Conservation (phyloP, 2,329 filamentous ascomycete genomes). For the Geosmithia flava region DNA sequence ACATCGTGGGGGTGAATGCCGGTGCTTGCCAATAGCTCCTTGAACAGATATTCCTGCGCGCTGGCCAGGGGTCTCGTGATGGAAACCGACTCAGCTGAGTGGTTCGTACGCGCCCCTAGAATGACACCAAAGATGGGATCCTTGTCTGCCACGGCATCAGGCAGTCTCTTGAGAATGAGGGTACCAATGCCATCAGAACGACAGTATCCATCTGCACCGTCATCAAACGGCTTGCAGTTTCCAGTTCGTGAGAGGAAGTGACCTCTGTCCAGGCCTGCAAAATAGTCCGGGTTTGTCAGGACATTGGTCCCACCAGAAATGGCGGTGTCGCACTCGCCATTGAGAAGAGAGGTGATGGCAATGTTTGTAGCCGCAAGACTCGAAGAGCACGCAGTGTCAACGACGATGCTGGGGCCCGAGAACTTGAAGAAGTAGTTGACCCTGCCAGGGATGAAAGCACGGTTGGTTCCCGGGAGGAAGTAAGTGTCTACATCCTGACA, state of each 20-base stretch:
- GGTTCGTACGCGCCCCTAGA: slow-evolving; percentile 17
- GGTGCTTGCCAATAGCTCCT: slow-evolving; percentile 4
- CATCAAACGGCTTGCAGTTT: slow-evolving; percentile 21
- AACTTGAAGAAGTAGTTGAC: slow-evolving; percentile 23
- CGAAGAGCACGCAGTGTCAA: slow-evolving; percentile 37
- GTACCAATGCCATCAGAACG: slow-evolving; percentile 7
- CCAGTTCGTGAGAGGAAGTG: slow-evolving; percentile 7
- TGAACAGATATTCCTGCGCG: slow-evolving; percentile 23
- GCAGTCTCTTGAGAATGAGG: slow-evolving; percentile 28
- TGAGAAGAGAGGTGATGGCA: slow-evolving; percentile 28
- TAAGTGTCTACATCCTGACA: slow-evolving; percentile 6
- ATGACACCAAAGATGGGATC: slow-evolving; percentile 23
- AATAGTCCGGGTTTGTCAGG: slow-evolving; percentile 5
- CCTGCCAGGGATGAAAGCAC: slow-evolving; percentile 6
- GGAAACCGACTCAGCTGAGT: slow-evolving; percentile 26
- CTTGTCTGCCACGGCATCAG: slow-evolving; percentile 26
- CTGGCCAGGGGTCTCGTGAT: slow-evolving; percentile 24
- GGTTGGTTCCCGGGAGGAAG: slow-evolving; percentile 4
- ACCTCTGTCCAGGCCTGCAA: slow-evolving; percentile 6
- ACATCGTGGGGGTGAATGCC: slow-evolving; percentile 16
- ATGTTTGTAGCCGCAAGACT: slow-evolving; percentile 33
- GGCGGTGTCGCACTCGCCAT: slow-evolving; percentile 6
- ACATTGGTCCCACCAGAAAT: slow-evolving; percentile 7
- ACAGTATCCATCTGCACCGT: slow-evolving; percentile 7
- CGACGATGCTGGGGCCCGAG: slow-evolving; percentile 34